Evolutionary conservation across 495 filamentous ascomycete species (phyloP), one percentile per base, ranked within the genome.

Genomic region (Thozetella sp.): DNA sequence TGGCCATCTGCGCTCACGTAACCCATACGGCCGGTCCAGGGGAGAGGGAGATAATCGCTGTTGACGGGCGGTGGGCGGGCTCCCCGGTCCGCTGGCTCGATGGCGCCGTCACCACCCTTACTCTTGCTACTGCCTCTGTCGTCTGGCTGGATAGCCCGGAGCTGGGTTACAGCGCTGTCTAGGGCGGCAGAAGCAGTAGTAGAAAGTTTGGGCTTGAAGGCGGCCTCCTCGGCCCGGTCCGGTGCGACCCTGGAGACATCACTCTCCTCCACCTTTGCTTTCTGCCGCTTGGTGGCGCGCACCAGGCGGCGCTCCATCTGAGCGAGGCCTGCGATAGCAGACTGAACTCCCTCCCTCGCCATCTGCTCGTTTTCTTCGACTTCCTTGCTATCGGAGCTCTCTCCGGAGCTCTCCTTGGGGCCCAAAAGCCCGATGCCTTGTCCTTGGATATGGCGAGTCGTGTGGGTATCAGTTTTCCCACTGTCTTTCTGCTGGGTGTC

Each of bases 1-100:
- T 22, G 25, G 46, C 57, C 46, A 37, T 48, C 27, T 53, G 51
- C 37, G 78, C 87, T 79, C 69, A 95, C 93, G 82, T 95, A 97
- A 50, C 94, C 93, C 58, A 97, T 72, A 37, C 94, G 82, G 1
- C 94, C 95, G 78, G 93, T 95, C 94, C 94, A 97, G 0, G 92
- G 94, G 17, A 97, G 73, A 2, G 94, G 95, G 17, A 97, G 80
- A 67, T 92, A 93, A 63, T 84, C 85, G 67, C 92, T 97, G 67
- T 97, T 89, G 23, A 96, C 88, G 2, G 93, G 86, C 23, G 92
- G 92, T 11, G 89, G 77, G 26, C 93, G 75, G 0, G 76, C 77
- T 20, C 80, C 73, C 9, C 76, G 77, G 54, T 84, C 78, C 12
- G 79, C 70, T 26, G 75, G 58, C 12, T 80, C 76, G 27, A 67